Evolutionary conservation across 768 basidiomycete species (phyloP).

Genomic region (Phylloporus sp.): DNA sequence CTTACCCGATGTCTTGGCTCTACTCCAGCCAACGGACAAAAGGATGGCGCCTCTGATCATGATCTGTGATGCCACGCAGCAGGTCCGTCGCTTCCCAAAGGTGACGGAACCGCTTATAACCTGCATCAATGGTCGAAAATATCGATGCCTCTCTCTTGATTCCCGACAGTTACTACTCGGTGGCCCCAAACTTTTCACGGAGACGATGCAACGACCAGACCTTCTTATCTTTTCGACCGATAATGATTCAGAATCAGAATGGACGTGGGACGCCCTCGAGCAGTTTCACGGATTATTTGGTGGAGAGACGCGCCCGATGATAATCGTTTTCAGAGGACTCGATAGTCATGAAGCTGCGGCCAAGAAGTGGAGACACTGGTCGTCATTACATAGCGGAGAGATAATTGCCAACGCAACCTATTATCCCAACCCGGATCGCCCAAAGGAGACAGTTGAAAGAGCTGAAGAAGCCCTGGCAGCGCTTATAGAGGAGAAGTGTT

Average conservation of each 20-base stretch:
- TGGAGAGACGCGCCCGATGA: constrained; percentile 18
- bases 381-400: constrained; percentile 6
- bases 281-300: constrained; percentile 15
- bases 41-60: constrained; percentile 9
- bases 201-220: constrained; percentile 12
- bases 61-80: constrained; percentile 16
- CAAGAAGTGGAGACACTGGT: constrained; percentile 13
- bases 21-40: constrained; percentile 13
- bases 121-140: constrained; percentile 6
- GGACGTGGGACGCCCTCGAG: constrained; percentile 14
- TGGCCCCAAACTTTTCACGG: neutral
- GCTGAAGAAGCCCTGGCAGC: constrained; percentile 15
- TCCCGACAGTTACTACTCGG: neutral
- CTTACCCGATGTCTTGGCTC: constrained; percentile 18
- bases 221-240: constrained; percentile 22
- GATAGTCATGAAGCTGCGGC: constrained; percentile 11
- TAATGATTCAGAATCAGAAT: constrained; percentile 5
- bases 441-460: constrained; percentile 12
- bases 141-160: constrained; percentile 12
- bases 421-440: constrained; percentile 11
- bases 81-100: constrained; percentile 2
- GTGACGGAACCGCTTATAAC: neutral
- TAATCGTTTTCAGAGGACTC: constrained; percentile 22
- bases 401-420: constrained; percentile 21
- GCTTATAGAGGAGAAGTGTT: constrained; percentile 21